Evolutionary conservation across 2,329 filamentous ascomycete species (phyloP).

Genomic region (Ophiocordyceps australis): DNA sequence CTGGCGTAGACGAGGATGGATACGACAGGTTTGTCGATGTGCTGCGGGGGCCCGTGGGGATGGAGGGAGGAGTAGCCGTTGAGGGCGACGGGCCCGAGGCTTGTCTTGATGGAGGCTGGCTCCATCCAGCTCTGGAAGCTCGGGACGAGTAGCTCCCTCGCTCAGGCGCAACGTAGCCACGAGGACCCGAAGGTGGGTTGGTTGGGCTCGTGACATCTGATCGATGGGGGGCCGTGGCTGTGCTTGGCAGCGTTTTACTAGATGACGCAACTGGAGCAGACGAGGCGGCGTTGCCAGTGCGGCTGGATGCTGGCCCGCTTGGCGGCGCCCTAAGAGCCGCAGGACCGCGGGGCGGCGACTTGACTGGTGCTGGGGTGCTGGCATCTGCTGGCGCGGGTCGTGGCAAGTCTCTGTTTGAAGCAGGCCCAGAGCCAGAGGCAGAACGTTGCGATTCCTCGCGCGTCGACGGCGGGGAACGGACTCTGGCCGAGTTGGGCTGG

Average conservation of each 20-base stretch:
- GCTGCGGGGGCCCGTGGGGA: constrained; percentile 29
- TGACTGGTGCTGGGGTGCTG: constrained; percentile 9
- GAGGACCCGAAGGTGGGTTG: constrained; percentile 32
- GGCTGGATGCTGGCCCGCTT: constrained; percentile 19
- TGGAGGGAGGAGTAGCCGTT: constrained; percentile 19
- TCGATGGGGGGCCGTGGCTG: constrained; percentile 12
- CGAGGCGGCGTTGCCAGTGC: constrained; percentile 18
- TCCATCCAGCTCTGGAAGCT: constrained; percentile 27
- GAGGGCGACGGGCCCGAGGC: constrained; percentile 15
- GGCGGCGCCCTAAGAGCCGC: constrained; percentile 32
- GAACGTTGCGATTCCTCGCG: constrained; percentile 19
- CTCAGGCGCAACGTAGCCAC: constrained; percentile 28
- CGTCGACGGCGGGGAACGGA: constrained; percentile 27
- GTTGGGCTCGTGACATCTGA: constrained; percentile 25
- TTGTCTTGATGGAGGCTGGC: constrained; percentile 13
- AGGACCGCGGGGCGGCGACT: constrained; percentile 35
- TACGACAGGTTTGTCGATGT: constrained; percentile 13
- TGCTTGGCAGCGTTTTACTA: too few relatives aligned
- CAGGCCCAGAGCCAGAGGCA: constrained; percentile 6
- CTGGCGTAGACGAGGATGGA: constrained; percentile 21
- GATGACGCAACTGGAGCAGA: too few relatives aligned
- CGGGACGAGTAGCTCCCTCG: constrained; percentile 26
- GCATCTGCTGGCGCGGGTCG: constrained; percentile 10
- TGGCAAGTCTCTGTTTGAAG: constrained; percentile 10
- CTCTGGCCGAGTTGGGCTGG: constrained; percentile 25